These are phyloP conservation scores for Hypoxylon rubiginosum DNA, from an alignment of 2,329 filamentous ascomycete species.

Conservation along the genomic window DNA sequence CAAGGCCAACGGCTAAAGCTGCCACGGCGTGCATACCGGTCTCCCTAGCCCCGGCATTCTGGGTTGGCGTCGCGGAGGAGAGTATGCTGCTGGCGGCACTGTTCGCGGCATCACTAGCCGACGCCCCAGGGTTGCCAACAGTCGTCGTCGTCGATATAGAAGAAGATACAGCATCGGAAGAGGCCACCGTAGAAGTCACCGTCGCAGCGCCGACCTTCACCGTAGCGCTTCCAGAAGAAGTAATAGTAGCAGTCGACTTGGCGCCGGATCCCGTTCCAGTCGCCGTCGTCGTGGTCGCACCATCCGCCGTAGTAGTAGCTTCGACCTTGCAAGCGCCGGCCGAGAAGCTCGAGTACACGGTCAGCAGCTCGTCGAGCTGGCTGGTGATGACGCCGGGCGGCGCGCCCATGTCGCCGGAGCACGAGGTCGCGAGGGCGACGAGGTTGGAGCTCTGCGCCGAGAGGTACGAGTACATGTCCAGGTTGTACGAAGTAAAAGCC, in stretches of 20 bases:
- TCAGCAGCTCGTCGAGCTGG: slow-evolving; percentile 30
- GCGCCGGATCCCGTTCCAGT: neutral
- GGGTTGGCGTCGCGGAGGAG: slow-evolving; percentile 7
- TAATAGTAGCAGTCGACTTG: neutral
- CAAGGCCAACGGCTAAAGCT: slow-evolving; percentile 26
- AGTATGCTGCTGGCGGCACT: slow-evolving; percentile 4
- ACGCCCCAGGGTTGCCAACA: neutral
- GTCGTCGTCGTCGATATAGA: neutral
- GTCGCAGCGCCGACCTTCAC: neutral
- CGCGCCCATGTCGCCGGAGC: slow-evolving; percentile 31
- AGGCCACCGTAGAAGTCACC: neutral
- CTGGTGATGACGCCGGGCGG: slow-evolving; percentile 27
- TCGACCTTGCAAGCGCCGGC: slow-evolving; percentile 20
- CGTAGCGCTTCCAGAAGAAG: neutral
- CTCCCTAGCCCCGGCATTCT: slow-evolving; percentile 27
- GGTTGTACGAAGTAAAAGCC: slow-evolving; percentile 29
- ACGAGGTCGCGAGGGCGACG: slow-evolving; percentile 23
- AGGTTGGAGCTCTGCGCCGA: slow-evolving; percentile 34
- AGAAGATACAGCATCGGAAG: neutral
- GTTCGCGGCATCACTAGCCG: slow-evolving; percentile 4
- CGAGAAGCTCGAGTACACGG: slow-evolving; percentile 35
- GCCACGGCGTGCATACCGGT: slow-evolving; percentile 34
- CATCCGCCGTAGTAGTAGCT: slow-evolving; percentile 1
- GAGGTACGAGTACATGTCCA: slow-evolving; percentile 37
- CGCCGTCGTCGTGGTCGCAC: neutral